phyloP scores from a whole-genome alignment of 352 stramenopile species.

The Phytophthora uliginosa region DNA sequence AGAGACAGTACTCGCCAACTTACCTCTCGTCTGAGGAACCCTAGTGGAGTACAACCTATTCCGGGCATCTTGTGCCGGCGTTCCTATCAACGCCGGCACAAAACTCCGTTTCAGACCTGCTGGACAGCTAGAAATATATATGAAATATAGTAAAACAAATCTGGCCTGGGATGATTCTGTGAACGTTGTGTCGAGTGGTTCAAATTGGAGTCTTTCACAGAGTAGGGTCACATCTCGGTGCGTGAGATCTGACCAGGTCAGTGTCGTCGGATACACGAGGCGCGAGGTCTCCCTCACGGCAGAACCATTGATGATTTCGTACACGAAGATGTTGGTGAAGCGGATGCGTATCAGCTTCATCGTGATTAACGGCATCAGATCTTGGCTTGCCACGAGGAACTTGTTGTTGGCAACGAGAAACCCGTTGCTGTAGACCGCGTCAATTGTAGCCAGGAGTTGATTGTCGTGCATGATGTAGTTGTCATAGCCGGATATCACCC shows the following conservation, averaged over 20 bases:
- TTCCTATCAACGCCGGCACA: too few species aligned
- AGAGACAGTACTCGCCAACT: not conserved
- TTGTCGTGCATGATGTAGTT: constrained; percentile 43
- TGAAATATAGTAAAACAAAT: too few species aligned
- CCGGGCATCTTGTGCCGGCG: not conserved
- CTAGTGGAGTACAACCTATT: not conserved
- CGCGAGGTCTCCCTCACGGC: constrained; percentile 40
- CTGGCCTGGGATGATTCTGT: not conserved
- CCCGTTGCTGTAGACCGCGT: constrained; percentile 53
- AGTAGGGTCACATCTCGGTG: constrained; percentile 35
- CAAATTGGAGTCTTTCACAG: constrained; percentile 9
- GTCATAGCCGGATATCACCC: constrained; percentile 36
- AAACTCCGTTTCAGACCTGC: too few species aligned
- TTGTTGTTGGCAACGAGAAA: constrained; percentile 55
- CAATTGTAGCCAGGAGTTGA: constrained; percentile 42
- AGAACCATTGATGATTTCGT: constrained; percentile 39
- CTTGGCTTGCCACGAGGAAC: constrained; percentile 46
- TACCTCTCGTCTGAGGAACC: not conserved
- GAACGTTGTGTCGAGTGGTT: too few species aligned
- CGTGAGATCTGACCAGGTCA: constrained; percentile 39
- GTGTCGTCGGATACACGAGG: constrained; percentile 41
- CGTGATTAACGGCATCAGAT: constrained; percentile 44
- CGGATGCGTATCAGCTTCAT: constrained; percentile 50
- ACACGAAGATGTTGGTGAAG: constrained; percentile 54
- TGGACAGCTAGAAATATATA: too few species aligned